Percentiles rank a stretch among this genome's conserved stretches.
phyloP scores from a whole-genome alignment of 75 land plant genomes.

The Cryptomeria japonica region DNA sequence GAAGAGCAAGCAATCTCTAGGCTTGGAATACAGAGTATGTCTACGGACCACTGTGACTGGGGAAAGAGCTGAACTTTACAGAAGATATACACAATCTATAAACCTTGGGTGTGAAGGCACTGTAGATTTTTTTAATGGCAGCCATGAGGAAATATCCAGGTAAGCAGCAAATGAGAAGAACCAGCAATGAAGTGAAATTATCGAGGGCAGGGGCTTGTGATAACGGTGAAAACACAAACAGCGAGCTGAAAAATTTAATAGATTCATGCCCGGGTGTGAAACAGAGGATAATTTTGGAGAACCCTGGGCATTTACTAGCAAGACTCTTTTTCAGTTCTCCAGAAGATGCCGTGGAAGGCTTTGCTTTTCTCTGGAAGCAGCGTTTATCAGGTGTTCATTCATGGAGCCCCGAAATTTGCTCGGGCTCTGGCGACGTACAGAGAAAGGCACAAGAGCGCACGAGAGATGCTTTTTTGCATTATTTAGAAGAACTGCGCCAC shows the following conservation, averaged over 20 bases:
- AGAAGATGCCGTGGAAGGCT: slow-evolving; percentile 9
- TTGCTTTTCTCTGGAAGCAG: slow-evolving; percentile 11
- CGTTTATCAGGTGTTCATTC: slow-evolving; percentile 13
- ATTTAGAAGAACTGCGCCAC: background rate
- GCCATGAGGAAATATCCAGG: background rate
- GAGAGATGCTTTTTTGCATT: background rate
- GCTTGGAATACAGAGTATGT: background rate
- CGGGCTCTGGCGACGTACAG: background rate
- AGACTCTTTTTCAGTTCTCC: background rate
- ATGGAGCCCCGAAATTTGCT: slow-evolving; percentile 5
- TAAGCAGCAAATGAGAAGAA: background rate
- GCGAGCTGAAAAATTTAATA: background rate
- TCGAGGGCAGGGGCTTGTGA: background rate
- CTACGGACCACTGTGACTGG: too few species aligned
- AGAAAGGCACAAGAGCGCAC: background rate
- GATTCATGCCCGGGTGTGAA: background rate
- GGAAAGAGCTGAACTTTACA: too few species aligned
- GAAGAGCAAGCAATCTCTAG: background rate
- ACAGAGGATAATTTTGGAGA: background rate
- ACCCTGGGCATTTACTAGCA: background rate
- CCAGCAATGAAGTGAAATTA: background rate
- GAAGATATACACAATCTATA: too few species aligned
- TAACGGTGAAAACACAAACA: background rate
- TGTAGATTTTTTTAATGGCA: background rate
- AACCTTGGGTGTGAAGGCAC: background rate